These are phyloP conservation scores for Colletotrichum gigasporum DNA, from an alignment of 2,329 filamentous ascomycete species.

Conservation along the genomic window DNA sequence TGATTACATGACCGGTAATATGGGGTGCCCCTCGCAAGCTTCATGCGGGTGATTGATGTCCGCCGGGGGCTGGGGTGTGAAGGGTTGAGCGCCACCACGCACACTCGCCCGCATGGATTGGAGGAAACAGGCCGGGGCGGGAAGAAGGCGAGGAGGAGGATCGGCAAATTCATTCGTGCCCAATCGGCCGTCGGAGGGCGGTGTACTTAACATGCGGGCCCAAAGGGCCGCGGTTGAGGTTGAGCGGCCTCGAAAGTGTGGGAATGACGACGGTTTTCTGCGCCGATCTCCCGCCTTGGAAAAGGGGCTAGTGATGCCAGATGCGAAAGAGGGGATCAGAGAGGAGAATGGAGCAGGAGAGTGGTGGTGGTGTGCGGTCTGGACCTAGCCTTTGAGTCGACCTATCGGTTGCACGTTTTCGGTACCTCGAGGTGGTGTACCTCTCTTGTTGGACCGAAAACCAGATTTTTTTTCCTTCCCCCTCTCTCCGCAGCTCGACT, in stretches of 20 bases:
- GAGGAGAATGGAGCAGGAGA: too few relatives aligned
- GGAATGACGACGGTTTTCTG: constrained; percentile 12
- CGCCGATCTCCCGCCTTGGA: constrained; percentile 30
- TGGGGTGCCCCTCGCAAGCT: neutral
- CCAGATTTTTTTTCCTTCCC: neutral
- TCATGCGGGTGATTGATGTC: constrained; percentile 27
- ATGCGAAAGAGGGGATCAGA: neutral
- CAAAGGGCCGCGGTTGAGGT: too few relatives aligned
- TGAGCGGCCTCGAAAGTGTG: neutral
- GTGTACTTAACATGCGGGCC: neutral
- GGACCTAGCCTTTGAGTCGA: neutral
- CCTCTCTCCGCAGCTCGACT: too few relatives aligned
- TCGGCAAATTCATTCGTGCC: constrained; percentile 17
- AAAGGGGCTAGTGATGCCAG: constrained; percentile 19
- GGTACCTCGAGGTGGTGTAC: too few relatives aligned
- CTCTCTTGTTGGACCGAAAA: too few relatives aligned
- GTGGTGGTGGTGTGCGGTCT: constrained; percentile 2
- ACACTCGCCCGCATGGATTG: too few relatives aligned
- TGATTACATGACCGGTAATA: neutral
- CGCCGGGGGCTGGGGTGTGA: too few relatives aligned
- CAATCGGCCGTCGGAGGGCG: constrained; percentile 18
- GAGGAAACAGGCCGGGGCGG: constrained; percentile 6
- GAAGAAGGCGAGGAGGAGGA: neutral
- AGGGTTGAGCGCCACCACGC: too few relatives aligned
- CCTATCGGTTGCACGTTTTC: neutral